These are phyloP conservation scores for Mycena citricolor DNA, from an alignment of 1,284 basidiomycete genomes.

Conservation along the genomic window DNA sequence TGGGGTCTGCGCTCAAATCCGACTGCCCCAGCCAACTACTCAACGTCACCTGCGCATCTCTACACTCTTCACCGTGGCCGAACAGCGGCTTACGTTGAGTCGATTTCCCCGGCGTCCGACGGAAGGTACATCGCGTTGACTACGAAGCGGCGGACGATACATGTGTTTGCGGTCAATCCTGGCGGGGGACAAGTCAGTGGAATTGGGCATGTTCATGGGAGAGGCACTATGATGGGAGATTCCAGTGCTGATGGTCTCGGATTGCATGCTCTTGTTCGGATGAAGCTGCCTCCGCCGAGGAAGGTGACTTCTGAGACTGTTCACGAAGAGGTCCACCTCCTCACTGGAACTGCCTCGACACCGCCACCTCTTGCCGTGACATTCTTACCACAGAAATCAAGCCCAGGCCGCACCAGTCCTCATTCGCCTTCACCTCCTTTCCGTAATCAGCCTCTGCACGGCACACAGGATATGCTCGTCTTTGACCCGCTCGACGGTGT, in stretches of 20 bases:
- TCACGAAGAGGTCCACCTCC: not conserved
- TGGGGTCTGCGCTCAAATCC: conserved; percentile 15
- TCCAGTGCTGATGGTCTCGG: no score
- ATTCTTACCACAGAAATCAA: conserved; percentile 46
- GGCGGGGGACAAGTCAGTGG: conserved; percentile 71
- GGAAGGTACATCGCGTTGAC: conserved; percentile 72
- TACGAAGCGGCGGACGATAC: conserved; percentile 62
- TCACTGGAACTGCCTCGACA: not conserved
- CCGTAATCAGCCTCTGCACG: conserved; percentile 36
- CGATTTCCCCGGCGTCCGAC: conserved; percentile 58
- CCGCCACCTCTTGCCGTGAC: conserved; percentile 50
- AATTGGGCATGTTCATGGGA: no score
- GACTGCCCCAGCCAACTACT: conserved; percentile 22
- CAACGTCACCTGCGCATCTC: conserved; percentile 63
- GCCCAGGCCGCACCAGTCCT: conserved; percentile 37
- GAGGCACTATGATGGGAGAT: no score
- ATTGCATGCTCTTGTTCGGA: conserved; percentile 55
- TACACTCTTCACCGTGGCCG: conserved; percentile 73
- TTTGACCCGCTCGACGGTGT: conserved; percentile 63
- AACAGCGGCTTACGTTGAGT: conserved; percentile 65
- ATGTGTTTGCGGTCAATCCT: conserved; percentile 78
- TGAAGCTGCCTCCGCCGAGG: conserved; percentile 37
- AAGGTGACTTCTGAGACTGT: no score
- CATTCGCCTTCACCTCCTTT: conserved; percentile 29
- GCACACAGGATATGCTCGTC: conserved; percentile 62